These are phyloP conservation scores for Hemisphaericaspora subhashii DNA, from an alignment of 1,139 yeast genomes.

Conservation along the genomic window DNA sequence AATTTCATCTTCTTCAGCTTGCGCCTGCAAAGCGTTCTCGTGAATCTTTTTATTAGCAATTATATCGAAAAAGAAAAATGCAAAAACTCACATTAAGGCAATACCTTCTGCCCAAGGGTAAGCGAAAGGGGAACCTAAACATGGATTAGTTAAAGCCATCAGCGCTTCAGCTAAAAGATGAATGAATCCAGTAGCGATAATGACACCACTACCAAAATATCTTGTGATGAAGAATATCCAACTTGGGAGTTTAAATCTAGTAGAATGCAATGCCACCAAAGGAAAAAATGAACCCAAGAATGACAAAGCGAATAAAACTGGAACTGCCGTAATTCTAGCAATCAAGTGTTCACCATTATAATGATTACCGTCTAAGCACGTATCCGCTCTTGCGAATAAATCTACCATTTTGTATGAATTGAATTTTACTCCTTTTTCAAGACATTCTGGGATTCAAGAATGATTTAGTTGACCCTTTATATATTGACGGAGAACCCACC, in stretches of 20 bases:
- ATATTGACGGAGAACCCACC: too few relatives aligned
- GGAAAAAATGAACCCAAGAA: constrained; percentile 35
- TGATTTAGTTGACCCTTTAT: too few relatives aligned
- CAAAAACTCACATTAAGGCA: constrained; percentile 32
- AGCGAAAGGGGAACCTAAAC: constrained; percentile 31
- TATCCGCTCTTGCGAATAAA: constrained; percentile 11
- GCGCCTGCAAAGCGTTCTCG: constrained; percentile 11
- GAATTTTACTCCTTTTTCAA: too few relatives aligned
- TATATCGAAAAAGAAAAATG: constrained; percentile 32
- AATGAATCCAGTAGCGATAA: constrained; percentile 36
- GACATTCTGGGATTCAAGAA: too few relatives aligned
- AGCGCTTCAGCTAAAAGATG: constrained; percentile 34
- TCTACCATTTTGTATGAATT: not conserved
- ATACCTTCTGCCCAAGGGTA: constrained; percentile 39
- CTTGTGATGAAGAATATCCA: constrained; percentile 29
- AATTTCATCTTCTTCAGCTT: constrained; percentile 7
- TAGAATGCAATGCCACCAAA: constrained; percentile 22
- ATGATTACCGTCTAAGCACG: constrained; percentile 20
- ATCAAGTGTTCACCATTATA: constrained; percentile 25
- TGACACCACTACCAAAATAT: constrained; percentile 37
- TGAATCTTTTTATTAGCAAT: constrained; percentile 26
- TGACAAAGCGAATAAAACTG: constrained; percentile 31
- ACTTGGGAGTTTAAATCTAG: constrained; percentile 23
- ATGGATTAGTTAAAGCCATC: constrained; percentile 24
- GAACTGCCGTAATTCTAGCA: constrained; percentile 30